Percentiles rank a stretch among this genome's conserved stretches.
Evolutionary conservation across 495 filamentous ascomycete species (phyloP).

Genomic region (Neurospora discreta): DNA sequence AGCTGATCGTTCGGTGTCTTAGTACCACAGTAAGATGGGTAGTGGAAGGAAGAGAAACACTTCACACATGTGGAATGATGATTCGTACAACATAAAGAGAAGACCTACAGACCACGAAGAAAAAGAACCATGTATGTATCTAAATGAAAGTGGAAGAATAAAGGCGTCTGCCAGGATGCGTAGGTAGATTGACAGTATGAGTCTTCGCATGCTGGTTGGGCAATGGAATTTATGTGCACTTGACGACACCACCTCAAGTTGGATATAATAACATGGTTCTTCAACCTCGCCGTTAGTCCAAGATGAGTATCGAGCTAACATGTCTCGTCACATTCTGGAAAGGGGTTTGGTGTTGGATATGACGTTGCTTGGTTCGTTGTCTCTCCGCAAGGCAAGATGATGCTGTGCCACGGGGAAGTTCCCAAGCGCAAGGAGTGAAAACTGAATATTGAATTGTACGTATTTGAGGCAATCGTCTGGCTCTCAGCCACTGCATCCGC

Average conservation of each 20-base stretch:
- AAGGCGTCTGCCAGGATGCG: neutral
- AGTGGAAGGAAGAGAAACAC: neutral
- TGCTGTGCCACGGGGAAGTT: neutral
- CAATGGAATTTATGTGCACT: neutral
- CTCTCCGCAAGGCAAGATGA: neutral
- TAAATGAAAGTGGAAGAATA: neutral
- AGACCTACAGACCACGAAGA: neutral
- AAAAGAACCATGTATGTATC: neutral
- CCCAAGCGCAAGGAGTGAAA: neutral
- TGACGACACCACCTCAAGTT: neutral
- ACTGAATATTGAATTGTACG: neutral
- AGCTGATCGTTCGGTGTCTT: neutral
- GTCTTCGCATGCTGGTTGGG: neutral
- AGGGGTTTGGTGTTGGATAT: neutral
- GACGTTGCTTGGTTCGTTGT: neutral
- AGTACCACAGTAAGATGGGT: neutral
- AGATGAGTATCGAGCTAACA: neutral
- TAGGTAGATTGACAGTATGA: neutral
- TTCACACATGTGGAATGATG: neutral
- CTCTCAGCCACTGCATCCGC: neutral
- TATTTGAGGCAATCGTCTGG: neutral
- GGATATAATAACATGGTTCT: neutral
- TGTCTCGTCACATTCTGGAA: neutral
- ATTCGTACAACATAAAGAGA: neutral
- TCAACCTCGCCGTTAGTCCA: neutral